Percentiles rank a stretch among this genome's conserved stretches.
Evolutionary conservation across 257 asterid species (phyloP).

Genomic region (Solanum ossicruentum): DNA sequence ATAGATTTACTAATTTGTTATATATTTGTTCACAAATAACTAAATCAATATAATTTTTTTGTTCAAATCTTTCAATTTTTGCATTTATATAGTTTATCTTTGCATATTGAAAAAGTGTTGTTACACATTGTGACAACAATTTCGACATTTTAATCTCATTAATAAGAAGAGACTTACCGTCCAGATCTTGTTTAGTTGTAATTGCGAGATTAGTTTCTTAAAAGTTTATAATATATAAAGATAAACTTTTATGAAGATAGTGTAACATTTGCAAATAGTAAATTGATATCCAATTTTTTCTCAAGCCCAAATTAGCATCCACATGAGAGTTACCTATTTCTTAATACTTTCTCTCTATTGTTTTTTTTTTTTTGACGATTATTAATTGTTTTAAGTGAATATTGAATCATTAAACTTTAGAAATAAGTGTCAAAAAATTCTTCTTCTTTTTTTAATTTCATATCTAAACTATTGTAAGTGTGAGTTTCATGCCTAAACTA

Average conservation of each 20-base stretch:
- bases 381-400: too few species aligned
- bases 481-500: too few species aligned
- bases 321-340: not conserved
- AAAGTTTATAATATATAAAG: not conserved
- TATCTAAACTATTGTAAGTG: too few species aligned
- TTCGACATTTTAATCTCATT: not conserved
- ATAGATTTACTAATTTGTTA: too few species aligned
- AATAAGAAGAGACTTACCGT: not conserved
- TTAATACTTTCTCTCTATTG: not conserved
- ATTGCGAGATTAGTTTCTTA: not conserved
- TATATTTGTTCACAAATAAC: too few species aligned
- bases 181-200: too few species aligned
- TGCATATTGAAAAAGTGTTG: not conserved
- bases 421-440: too few species aligned
- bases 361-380: too few species aligned
- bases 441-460: too few species aligned
- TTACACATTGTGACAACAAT: not conserved
- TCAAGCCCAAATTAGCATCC: not conserved
- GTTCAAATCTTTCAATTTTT: not conserved
- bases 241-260: not conserved
- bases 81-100: not conserved
- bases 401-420: too few species aligned
- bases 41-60: too few species aligned
- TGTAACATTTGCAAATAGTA: not conserved
- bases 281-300: not conserved